Evolutionary conservation across 805 yeast species (phyloP).

Genomic region (Saturnispora dispora): DNA sequence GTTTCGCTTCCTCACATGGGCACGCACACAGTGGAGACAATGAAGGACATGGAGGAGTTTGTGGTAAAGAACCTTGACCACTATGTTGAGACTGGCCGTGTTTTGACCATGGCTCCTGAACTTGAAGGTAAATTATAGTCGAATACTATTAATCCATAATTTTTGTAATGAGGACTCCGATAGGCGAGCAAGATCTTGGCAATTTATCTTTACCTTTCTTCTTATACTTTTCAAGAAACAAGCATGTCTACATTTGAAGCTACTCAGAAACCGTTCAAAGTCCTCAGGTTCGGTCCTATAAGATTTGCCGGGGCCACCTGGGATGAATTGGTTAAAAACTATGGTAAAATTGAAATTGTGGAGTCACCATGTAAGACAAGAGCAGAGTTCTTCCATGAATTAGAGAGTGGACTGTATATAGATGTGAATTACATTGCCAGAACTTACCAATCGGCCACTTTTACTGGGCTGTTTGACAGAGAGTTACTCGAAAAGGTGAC

Average conservation of each 20-base stretch:
- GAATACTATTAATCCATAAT: background rate
- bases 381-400: conserved; percentile 33
- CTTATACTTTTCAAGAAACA: background rate
- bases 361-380: conserved; percentile 33
- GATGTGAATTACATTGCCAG: conserved; percentile 33
- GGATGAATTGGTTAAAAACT: conserved; percentile 29
- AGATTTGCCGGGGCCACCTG: conserved; percentile 56
- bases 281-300: conserved; percentile 57
- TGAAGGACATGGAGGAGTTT: conserved; percentile 70
- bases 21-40: conserved; percentile 67
- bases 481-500: conserved; percentile 33
- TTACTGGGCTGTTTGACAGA: conserved; percentile 35
- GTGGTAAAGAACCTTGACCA: conserved; percentile 58
- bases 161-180: background rate
- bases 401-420: conserved; percentile 27
- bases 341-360: conserved; percentile 35
- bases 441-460: conserved; percentile 31
- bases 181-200: background rate
- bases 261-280: conserved; percentile 38
- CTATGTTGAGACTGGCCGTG: conserved; percentile 57
- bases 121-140: conserved; percentile 23
- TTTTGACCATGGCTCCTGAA: conserved; percentile 77
- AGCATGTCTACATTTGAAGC: conserved; percentile 17
- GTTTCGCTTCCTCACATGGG: conserved; percentile 86
- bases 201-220: background rate